Evolutionary conservation across 192 early-diverging fungal species (phyloP).

Genomic region (Coemansia guatemalensis): DNA sequence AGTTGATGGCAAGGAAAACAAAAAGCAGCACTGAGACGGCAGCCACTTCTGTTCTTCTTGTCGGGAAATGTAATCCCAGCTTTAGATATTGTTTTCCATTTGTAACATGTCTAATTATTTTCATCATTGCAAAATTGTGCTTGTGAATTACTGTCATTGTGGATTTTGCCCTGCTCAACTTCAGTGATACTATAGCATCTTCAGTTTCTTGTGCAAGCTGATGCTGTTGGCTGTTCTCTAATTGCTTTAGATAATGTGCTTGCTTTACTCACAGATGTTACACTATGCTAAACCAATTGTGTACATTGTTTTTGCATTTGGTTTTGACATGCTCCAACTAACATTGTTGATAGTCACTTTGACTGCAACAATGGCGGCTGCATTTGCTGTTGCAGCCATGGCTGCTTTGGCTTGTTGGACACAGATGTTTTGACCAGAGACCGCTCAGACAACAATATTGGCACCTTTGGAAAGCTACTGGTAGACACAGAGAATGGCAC

Average conservation of each 20-base stretch:
- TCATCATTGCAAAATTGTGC: conserved; percentile 79
- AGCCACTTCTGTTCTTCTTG: too few relatives aligned
- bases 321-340: conserved; percentile 36
- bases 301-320: conserved; percentile 23
- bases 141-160: conserved; percentile 60
- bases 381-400: neutral
- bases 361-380: neutral
- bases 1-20: too few relatives aligned
- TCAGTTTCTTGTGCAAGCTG: neutral
- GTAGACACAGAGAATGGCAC: too few relatives aligned
- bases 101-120: conserved; percentile 89
- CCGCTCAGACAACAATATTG: neutral
- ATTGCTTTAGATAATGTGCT: conserved; percentile 6
- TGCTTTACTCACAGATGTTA: conserved; percentile 13
- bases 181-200: neutral
- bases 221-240: conserved; percentile 13
- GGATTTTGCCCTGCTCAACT: conserved; percentile 25
- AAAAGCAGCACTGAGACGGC: too few relatives aligned
- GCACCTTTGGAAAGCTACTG: too few relatives aligned
- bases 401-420: neutral
- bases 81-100: too few relatives aligned
- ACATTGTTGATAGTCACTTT: conserved; percentile 20
- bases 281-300: conserved; percentile 18
- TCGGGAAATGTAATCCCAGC: too few relatives aligned
- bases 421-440: neutral